These are phyloP conservation scores for Coprinopsis cinerea DNA, from an alignment of 768 basidiomycete species.

Conservation along the genomic window DNA sequence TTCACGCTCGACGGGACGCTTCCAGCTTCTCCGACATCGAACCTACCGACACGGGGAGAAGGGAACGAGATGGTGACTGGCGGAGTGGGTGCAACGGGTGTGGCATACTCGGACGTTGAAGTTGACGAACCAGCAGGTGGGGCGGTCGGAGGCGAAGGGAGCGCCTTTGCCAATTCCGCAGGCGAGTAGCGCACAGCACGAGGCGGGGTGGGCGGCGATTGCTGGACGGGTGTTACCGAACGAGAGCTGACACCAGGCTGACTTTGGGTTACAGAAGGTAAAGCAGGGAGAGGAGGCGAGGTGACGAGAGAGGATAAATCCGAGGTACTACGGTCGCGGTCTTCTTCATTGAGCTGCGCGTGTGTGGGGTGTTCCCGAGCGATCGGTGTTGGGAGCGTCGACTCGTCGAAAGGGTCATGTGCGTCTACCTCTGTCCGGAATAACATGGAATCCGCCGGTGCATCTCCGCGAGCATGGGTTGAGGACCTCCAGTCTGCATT, in stretches of 20 bases:
- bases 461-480: neutral
- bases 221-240: neutral
- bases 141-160: neutral
- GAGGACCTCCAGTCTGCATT: no score
- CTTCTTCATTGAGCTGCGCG: neutral
- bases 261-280: neutral
- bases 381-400: no score
- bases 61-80: neutral
- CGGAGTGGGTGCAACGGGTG: neutral
- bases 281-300: neutral
- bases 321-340: neutral
- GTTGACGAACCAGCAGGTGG: neutral
- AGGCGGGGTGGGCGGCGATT: neutral
- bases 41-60: neutral
- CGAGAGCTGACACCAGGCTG: neutral
- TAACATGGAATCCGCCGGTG: neutral
- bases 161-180: neutral
- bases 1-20: neutral
- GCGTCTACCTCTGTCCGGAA: neutral
- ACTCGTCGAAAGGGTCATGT: no score
- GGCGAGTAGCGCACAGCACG: neutral
- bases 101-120: neutral
- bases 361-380: no score
- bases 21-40: neutral
- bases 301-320: constrained; percentile 9